Evolutionary conservation across 2,329 filamentous ascomycete species (phyloP).

Genomic region (Karstenula rhodostoma): DNA sequence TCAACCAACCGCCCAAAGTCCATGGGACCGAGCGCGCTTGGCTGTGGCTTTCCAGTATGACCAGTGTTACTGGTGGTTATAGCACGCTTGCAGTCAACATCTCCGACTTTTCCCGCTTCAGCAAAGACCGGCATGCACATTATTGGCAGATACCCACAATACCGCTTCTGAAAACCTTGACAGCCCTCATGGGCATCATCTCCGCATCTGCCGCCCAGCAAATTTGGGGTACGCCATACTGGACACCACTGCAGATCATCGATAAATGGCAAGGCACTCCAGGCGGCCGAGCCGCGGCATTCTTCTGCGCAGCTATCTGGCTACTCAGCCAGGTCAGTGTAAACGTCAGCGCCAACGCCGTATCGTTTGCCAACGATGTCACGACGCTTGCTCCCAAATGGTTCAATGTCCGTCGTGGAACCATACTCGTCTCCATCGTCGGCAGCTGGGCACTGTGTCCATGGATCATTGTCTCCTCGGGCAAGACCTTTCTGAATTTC

Average conservation of each 20-base stretch:
- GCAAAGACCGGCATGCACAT: slow-evolving; percentile 24
- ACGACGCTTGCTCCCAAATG: slow-evolving; percentile 34
- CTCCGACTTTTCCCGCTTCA: slow-evolving; percentile 33
- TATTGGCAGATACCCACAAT: slow-evolving; percentile 31
- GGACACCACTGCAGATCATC: slow-evolving; percentile 35
- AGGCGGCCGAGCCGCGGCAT: slow-evolving; percentile 34
- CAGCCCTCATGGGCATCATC: slow-evolving; percentile 36
- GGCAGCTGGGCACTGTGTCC: slow-evolving; percentile 27
- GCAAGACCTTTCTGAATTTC: slow-evolving; percentile 36
- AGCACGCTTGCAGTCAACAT: slow-evolving; percentile 28
- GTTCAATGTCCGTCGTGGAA: slow-evolving; percentile 36
- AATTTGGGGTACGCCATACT: slow-evolving; percentile 31
- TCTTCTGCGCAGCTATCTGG: slow-evolving; percentile 37
- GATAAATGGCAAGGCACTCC: slow-evolving; percentile 26
- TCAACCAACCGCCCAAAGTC: neutral
- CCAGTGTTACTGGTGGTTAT: slow-evolving; percentile 23
- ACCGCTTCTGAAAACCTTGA: slow-evolving; percentile 31
- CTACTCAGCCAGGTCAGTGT: slow-evolving; percentile 34
- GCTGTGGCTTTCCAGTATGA: slow-evolving; percentile 9
- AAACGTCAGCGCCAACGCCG: slow-evolving; percentile 39
- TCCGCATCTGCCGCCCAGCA: slow-evolving; percentile 28
- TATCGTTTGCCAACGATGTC: slow-evolving; percentile 36
- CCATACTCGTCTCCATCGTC: slow-evolving; percentile 28
- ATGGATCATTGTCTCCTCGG: slow-evolving; percentile 40
- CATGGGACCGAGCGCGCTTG: slow-evolving; percentile 18